Evolutionary conservation across 2,329 filamentous ascomycete genomes (phyloP), one percentile per base, ranked within the genome.

Genomic region (Colletotrichum gloeosporioides): DNA sequence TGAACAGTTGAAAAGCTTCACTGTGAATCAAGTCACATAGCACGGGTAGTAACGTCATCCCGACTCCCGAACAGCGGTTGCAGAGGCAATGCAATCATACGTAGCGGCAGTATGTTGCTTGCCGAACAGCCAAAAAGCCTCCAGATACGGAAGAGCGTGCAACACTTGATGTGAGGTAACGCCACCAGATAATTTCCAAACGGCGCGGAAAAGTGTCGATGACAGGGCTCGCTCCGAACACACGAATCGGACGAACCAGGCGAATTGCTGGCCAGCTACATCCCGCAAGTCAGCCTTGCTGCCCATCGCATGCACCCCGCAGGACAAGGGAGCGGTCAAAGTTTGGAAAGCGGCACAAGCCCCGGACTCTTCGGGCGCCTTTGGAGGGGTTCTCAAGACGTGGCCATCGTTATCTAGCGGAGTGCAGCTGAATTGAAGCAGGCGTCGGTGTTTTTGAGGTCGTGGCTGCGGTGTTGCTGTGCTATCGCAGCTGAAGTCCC

Each of bases 371-470:
- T 75, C 57, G 69, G 59, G 34, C 16, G 36, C 29, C 32, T 59
- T 16, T 34, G 8, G 39, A 31, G 34, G 34, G 59, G 25, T 22
- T 22, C 3, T 15, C 53, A 18, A 61, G 53, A 75, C 71, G 75
- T 75, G 61, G 34, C 31, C 36, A n/a, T n/a, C 44, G 65, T 67
- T 49, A 71, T 65, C 61, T 63, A 57, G 64, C 64, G 29, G 59
- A 34, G 12, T 61, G 36, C 49, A 75, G 67, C 29, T 55, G 12
- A 9, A 55, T 44, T 15, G 69, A 77, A 75, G 75, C 75, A 75
- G 71, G 75, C 53, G 32, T 67, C 66, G 75, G 71, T 67, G 71
- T 53, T 57, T 15, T 57, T 66, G 34, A 67, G 29, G 61, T 36
- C 31, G 61, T 67, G 71, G 71, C 72, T 71, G n/a, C 57, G 31